These are phyloP conservation scores for Debaryomycetaceae sp. DNA, from an alignment of 1,139 yeast genomes.

Conservation along the genomic window DNA sequence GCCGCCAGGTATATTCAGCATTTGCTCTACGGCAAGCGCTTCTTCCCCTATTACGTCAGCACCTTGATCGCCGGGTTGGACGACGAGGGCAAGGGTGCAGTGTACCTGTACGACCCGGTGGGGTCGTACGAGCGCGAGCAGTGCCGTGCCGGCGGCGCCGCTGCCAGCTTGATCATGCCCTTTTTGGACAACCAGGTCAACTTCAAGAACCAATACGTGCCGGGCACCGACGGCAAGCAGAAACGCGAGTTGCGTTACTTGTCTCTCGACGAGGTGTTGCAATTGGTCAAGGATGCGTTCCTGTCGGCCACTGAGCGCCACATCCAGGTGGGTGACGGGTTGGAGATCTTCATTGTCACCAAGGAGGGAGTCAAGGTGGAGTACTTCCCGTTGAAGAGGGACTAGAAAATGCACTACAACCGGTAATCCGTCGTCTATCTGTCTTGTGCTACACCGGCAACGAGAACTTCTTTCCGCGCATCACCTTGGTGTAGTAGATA, in stretches of 20 bases:
- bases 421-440: neutral
- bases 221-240: slow-evolving; percentile 64
- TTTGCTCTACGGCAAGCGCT: slow-evolving; percentile 83
- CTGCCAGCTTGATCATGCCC: slow-evolving; percentile 94
- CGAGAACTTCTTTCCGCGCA: slow-evolving; percentile 77
- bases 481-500: slow-evolving; percentile 73
- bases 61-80: slow-evolving; percentile 94
- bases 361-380: slow-evolving; percentile 88
- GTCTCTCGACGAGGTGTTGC: slow-evolving; percentile 76
- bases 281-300: slow-evolving; percentile 88
- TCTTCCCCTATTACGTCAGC: slow-evolving; percentile 95
- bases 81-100: slow-evolving; percentile 91
- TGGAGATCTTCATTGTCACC: slow-evolving; percentile 85
- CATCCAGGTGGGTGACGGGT: slow-evolving; percentile 95
- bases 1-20: slow-evolving; percentile 94
- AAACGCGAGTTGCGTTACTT: slow-evolving; percentile 62
- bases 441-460: slow-evolving; percentile 55
- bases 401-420: slow-evolving; percentile 32
- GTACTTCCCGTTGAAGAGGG: slow-evolving; percentile 83
- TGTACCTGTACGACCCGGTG: slow-evolving; percentile 94
- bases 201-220: slow-evolving; percentile 85
- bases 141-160: slow-evolving; percentile 97
- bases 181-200: slow-evolving; percentile 96
- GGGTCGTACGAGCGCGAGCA: slow-evolving; percentile 97
- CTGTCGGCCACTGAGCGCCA: slow-evolving; percentile 97